Base-by-base conservation (phyloP, 108 stramenopile genomes). In the Parietichytrium sp. region DNA sequence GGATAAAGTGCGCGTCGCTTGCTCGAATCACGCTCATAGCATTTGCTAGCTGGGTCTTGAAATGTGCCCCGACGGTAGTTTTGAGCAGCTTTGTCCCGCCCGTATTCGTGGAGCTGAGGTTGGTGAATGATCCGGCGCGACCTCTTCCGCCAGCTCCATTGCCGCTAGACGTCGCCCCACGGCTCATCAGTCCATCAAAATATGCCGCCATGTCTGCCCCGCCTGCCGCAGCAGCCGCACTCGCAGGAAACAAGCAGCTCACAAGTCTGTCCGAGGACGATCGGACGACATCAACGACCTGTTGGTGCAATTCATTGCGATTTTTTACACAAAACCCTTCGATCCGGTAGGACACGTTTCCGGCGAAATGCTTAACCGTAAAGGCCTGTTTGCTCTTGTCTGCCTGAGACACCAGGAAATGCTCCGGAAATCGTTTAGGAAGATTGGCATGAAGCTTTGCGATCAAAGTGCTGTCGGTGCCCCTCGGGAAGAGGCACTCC, bases 161-260 rank as follows among this genome's bases (percentile, higher is more conserved):
- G 49, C 45, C 61, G n/a, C n/a, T n/a, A n/a, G n/a, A n/a, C n/a
- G n/a, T n/a, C n/a, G n/a, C n/a, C n/a, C n/a, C n/a, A n/a, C n/a
- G n/a, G 10, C 38, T 45, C 61, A 72, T 72, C 1, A 72, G 61
- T 10, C 61, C 45, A 25, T 72, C 61, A 72, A 72, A 72, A 25
- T 29, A 82, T 30, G 48, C 78, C 18, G 45, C 48, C 45, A 49
- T 49, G 20, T 45, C 54, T 4, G 31, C 50, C 3, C 26, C 78
- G 47, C 78, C 78, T 47, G 91, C 91, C 78, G 92, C 89, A 33
- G 95, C 92, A 49, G 95, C 91, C 29, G 90, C 84, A 25, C 61
- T 72, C 6, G 61, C 79, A 23, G 50, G 80, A 47, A 85, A 81
- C 23, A 81, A 4, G 4, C 61, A 51, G 25, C 15, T 33, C 4